Evolutionary conservation across 192 early-diverging fungal species (phyloP), one percentile per base, ranked within the genome.

Genomic region (Mortierella antarctica): DNA sequence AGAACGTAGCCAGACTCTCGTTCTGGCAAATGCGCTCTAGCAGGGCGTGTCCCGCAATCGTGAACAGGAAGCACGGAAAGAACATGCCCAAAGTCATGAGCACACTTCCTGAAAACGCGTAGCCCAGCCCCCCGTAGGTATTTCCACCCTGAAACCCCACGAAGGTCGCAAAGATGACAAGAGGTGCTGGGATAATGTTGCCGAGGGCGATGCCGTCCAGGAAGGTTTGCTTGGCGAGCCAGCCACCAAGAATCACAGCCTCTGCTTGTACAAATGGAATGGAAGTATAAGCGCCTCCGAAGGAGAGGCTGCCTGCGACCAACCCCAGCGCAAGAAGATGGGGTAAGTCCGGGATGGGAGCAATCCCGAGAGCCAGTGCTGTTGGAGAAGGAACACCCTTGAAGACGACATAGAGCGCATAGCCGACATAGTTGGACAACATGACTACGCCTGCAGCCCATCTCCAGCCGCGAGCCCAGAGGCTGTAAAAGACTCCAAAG

Each of bases 181-280:
- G 62, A 13, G 87, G 87, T 1, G 87, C 83, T 14, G 87, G 87
- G 18, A 88, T 60, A 14, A 82, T 63, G 72, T 88, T 88, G 45
- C 77, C 87, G 17, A 88, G 57, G 9, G 87, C 87, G 45, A 88
- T 83, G 1, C 83, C 87, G 67, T 88, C 87, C 63, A 88, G 56
- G 51, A 88, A 88, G 11, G 72, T 60, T 59, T 86, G 74, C 13
- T 87, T 76, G 11, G 83, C 52, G 12, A 88, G 83, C 87, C 87
- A 88, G 5, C 74, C 74, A 2, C 87, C 87, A 13, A 88, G 60
- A 44, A 86, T 61, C n/a, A 86, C 85, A 31, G 87, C 87, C 67
- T 88, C 87, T 31, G 87, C 85, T 79, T 86, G 62, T 6, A 89
- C 62, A 55, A 89, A 88, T 14, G 88, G 88, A 21, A 89, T 89